Evolutionary conservation across 805 yeast genomes (phyloP), one percentile per base, ranked within the genome.

Genomic region (Saturnispora serradocipensis): DNA sequence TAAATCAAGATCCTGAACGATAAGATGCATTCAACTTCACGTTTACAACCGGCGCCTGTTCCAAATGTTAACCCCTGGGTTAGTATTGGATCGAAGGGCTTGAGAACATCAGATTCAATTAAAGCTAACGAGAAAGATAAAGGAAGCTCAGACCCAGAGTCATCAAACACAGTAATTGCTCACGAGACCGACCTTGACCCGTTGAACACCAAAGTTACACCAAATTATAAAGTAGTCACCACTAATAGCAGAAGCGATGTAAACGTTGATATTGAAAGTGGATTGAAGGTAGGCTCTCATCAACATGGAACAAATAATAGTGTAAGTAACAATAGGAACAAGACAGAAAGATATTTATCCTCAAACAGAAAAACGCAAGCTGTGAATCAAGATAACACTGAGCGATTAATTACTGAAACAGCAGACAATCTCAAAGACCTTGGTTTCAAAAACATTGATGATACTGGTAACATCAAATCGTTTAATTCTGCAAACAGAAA

Each of bases 61-160:
- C 67, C 67, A 4, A 52, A 54, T 30, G 55, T 52, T 2, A 64
- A 61, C 44, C 62, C 66, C 1, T 64, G 67, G 67, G 49, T 50
- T 13, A 44, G 45, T 25, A 43, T 36, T n/a, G 32, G 49, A 30
- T 5, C 48, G 11, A 30, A 34, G 32, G 42, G 46, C 24, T 43
- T 43, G 28, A 50, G 46, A n/a, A 20, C 49, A 13, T 43, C 39
- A 16, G 38, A 38, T n/a, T 34, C 4, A 9, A 15, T n/a, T 4
- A 25, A 27, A 24, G 40, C 46, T 22, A 38, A 13, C 34, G 43
- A 27, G 22, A 36, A n/a, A 38, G 39, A 15, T 13, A 13, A n/a
- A 38, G 30, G 18, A 45, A 38, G 44, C 43, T 28, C 42, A 28
- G 32, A 28, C 27, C 18, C 39, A 9, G 7, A 9, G 24, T 18